A percentile compares a stretch with the other conserved stretches of the same genome.
phyloP scores from a whole-genome alignment of 2,329 filamentous ascomycete genomes.

The Macrophomina tecta region DNA sequence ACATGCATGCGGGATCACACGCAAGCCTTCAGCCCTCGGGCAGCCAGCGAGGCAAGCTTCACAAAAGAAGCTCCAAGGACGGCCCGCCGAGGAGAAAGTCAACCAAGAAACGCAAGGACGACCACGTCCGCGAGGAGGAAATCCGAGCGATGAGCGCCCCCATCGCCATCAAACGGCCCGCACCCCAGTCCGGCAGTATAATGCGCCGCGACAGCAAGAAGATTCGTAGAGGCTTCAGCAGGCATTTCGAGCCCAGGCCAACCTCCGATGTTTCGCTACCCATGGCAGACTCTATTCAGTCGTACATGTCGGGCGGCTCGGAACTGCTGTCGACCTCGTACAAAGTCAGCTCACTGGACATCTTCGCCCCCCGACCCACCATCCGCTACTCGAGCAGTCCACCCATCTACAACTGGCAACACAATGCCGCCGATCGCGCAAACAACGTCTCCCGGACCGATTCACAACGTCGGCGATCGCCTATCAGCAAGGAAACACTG shows the following conservation, averaged over 20 bases:
- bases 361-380: constrained; percentile 84
- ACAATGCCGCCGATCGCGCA: constrained; percentile 46
- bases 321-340: constrained; percentile 71
- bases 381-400: constrained; percentile 65
- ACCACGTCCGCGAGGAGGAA: constrained; percentile 82
- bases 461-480: constrained; percentile 58
- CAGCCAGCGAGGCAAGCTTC: constrained; percentile 51
- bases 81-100: constrained; percentile 70
- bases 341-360: constrained; percentile 78
- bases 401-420: constrained; percentile 28
- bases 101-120: constrained; percentile 75
- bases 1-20: constrained; percentile 39
- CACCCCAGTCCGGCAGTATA: constrained; percentile 64
- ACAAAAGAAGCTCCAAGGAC: constrained; percentile 62
- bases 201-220: constrained; percentile 72
- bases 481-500: constrained; percentile 59
- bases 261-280: constrained; percentile 78
- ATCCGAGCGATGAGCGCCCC: constrained; percentile 81
- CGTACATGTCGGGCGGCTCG: constrained; percentile 75
- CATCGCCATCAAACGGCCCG: constrained; percentile 68
- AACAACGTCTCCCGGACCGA: constrained; percentile 52
- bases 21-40: constrained; percentile 41
- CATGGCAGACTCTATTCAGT: constrained; percentile 74
- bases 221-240: constrained; percentile 61
- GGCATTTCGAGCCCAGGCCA: constrained; percentile 63